Conservation (phyloP, 2,329 filamentous ascomycete genomes). For the Ploettnerulaceae sp. region DNA sequence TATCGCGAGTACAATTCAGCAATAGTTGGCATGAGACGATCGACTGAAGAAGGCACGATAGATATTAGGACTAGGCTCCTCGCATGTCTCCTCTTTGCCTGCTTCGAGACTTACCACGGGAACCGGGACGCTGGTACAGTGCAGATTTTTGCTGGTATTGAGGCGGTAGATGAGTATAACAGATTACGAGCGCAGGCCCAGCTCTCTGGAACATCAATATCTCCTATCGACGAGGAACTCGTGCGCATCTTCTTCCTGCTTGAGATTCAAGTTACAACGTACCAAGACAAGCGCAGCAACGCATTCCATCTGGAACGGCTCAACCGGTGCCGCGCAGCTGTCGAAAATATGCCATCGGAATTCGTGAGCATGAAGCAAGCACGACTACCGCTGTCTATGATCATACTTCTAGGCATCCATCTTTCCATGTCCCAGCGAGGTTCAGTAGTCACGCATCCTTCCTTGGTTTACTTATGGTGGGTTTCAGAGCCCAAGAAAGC, state of each 20-base stretch:
- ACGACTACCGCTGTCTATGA: not conserved
- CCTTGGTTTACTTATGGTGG: not conserved
- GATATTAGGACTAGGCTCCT: slow-evolving; percentile 8
- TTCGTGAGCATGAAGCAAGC: slow-evolving; percentile 4
- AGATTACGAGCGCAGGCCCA: not conserved
- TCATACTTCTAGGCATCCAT: slow-evolving; percentile 1
- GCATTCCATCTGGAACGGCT: not conserved
- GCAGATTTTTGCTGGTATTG: slow-evolving; percentile 2
- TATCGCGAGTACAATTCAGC: slow-evolving; percentile 9
- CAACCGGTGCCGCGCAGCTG: not conserved
- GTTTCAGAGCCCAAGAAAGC: not conserved
- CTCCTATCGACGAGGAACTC: slow-evolving; percentile 4
- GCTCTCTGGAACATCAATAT: not conserved
- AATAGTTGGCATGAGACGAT: not conserved
- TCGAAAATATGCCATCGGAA: not conserved
- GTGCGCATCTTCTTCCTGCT: slow-evolving; percentile 5
- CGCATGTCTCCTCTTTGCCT: slow-evolving; percentile 13
- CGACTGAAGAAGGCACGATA: not conserved
- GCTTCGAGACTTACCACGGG: slow-evolving; percentile 10
- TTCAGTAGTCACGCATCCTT: not conserved
- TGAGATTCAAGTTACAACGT: slow-evolving; percentile 8
- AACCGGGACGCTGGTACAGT: not conserved
- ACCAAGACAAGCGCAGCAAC: not conserved
- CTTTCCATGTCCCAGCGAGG: not conserved
- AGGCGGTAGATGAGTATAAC: slow-evolving; percentile 5